Conservation (phyloP, 192 early-diverging fungal species). For the Coemansia sp. region DNA sequence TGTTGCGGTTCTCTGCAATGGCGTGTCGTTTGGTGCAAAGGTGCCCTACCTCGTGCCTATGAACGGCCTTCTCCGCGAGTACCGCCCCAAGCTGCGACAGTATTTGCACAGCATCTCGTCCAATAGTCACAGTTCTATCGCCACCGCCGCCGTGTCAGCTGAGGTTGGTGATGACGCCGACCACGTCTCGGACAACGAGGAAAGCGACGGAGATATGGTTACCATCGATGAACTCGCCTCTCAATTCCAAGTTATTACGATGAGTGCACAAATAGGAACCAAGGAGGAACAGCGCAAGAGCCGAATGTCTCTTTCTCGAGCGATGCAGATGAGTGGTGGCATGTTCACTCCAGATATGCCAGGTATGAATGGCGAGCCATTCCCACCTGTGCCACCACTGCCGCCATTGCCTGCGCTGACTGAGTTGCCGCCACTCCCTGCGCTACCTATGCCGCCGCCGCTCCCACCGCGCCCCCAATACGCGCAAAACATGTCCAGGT, state of each 20-base stretch:
- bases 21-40: slow-evolving; percentile 90
- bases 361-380: slow-evolving; percentile 15
- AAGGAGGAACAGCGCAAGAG: slow-evolving; percentile 54
- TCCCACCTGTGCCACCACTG: slow-evolving; percentile 19
- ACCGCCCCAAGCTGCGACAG: slow-evolving; percentile 74
- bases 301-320: slow-evolving; percentile 39
- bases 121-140: background rate
- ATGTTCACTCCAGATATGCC: slow-evolving; percentile 14
- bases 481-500: background rate
- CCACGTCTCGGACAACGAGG: slow-evolving; percentile 9
- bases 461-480: background rate
- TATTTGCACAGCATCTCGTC: slow-evolving; percentile 69
- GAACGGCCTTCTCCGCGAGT: slow-evolving; percentile 82
- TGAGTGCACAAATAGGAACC: slow-evolving; percentile 45
- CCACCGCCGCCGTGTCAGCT: background rate
- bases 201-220: slow-evolving; percentile 27
- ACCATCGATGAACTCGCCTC: slow-evolving; percentile 51
- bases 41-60: slow-evolving; percentile 87
- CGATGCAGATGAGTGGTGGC: slow-evolving; percentile 17
- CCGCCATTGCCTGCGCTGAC: slow-evolving; percentile 11
- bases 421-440: background rate
- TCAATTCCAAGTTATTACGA: slow-evolving; percentile 42
- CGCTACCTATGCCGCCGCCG: slow-evolving; percentile 1
- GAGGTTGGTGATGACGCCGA: background rate
- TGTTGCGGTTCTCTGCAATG: slow-evolving; percentile 93